Evolutionary conservation across 2,329 filamentous ascomycete species (phyloP), one percentile per base, ranked within the genome.

Genomic region (Magnaporthiopsis incrustans): DNA sequence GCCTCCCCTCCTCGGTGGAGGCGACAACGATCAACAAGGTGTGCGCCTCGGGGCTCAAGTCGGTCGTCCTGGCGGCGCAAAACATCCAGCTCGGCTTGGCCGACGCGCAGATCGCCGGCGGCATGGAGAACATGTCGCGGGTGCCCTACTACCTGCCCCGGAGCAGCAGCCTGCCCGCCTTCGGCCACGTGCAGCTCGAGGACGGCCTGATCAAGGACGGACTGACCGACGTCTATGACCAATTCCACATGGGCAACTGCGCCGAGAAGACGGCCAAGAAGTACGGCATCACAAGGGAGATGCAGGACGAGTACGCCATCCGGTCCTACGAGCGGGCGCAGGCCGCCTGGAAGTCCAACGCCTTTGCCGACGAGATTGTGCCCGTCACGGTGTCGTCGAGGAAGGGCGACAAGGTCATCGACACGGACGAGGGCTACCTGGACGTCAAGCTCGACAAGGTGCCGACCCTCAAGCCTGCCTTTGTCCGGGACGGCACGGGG

Each of bases 221-320:
- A 0, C 78, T 99, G 66, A 97, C 92, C 81, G 95, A 99, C 74
- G 94, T 97, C 18, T 99, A 97, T 77, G 92, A 96, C 75, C 86
- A 97, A 74, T 90, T 97, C 72, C 95, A 98, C 77, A 99, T 99
- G 95, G 95, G 95, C 58, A 92, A 95, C 70, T 99, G 95, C 74
- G 93, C 93, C 22, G 95, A 99, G 79, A 91, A 89, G 69, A 97
- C 94, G 1, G 95, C 91, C 60, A 97, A 96, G 82, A 94, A 93
- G 71, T 85, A 91, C 76, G 79, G 84, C 1, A 85, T 99, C 67
- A 88, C 89, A 11, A 82, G 95, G 18, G 87, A 97, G 76, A 87
- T 90, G 74, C 95, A 99, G 78, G 95, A 99, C 72, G 83, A 89
- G 68, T 98, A 96, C 73, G 91, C 95, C 18, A 92, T 97, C 66